Conservation (phyloP, 2,329 filamentous ascomycete genomes). For the Rutstroemia sp. region DNA sequence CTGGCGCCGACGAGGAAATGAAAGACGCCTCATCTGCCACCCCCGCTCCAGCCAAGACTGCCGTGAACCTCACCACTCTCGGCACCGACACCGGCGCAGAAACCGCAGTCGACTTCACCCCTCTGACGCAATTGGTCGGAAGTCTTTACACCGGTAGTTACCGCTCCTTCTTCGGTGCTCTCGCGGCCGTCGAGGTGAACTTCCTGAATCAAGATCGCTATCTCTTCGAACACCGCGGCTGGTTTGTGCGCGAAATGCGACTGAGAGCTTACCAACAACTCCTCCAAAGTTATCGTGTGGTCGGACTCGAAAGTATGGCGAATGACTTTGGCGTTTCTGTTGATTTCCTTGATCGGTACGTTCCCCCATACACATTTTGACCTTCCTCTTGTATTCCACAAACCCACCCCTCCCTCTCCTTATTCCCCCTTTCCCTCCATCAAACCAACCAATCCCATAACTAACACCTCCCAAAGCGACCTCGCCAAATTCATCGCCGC, state of each 20-base stretch:
- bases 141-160: slow-evolving; percentile 93
- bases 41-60: slow-evolving; percentile 51
- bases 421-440: slow-evolving; percentile 7
- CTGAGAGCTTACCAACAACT: slow-evolving; percentile 94
- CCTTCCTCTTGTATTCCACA: too few species aligned
- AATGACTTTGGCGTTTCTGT: slow-evolving; percentile 94
- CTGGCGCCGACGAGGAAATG: slow-evolving; percentile 73
- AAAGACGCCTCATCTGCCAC: slow-evolving; percentile 50
- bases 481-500: slow-evolving; percentile 95
- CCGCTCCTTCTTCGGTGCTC: slow-evolving; percentile 83
- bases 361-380: slow-evolving; percentile 12
- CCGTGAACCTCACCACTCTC: slow-evolving; percentile 82
- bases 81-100: slow-evolving; percentile 66
- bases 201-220: slow-evolving; percentile 94
- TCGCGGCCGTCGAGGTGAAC: slow-evolving; percentile 84
- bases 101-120: slow-evolving; percentile 78
- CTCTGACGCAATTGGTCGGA: slow-evolving; percentile 79
- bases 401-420: background rate
- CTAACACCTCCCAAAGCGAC: slow-evolving; percentile 49
- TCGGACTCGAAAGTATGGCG: slow-evolving; percentile 96
- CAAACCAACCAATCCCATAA: background rate
- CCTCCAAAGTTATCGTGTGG: slow-evolving; percentile 92
- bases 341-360: slow-evolving; percentile 89
- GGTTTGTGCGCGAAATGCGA: slow-evolving; percentile 98
- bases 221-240: slow-evolving; percentile 88